Evolutionary conservation across 2,329 filamentous ascomycete species (phyloP), one percentile per base, ranked within the genome.

Genomic region (Zymoseptoria ardabiliae): DNA sequence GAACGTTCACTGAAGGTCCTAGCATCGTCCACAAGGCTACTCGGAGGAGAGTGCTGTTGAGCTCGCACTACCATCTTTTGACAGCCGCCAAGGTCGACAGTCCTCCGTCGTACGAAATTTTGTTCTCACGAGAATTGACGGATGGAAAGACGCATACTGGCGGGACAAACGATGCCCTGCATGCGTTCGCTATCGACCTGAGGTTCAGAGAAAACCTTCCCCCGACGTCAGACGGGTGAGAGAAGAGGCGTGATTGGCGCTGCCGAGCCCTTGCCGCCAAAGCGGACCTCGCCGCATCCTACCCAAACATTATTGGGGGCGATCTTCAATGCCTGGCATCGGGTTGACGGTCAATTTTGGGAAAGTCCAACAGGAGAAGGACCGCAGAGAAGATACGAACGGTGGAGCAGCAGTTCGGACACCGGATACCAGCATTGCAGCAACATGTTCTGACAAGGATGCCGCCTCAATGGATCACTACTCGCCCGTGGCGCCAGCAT

Each of bases 401-500:
- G 53, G 19, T 54, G 53, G 49, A 61, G 57, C 25, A 28, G 10
- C n/a, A 20, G 13, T 45, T 51, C 20, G 20, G 50, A 21, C 50
- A 21, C 22, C 51, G 28, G 22, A 53, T 23, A 28, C 51, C 20
- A 23, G 22, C 28, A 45, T 45, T 45, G 35, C 13, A 28, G 3
- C 22, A 51, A 23, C 23, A 56, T 17, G 41, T 13, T 13, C 25
- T 56, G 57, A 58, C 21, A 10, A 61, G 20, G 21, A 67, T 65
- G 65, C 56, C 30, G 50, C 35, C 21, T 20, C 56, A 41, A 71
- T 72, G 70, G 93, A 97, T 80, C 87, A 90, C 75, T 85, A 96
- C 74, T 89, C 92, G 74, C 91, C 93, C 76, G 86, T 92, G 79
- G 89, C 92, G 76, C 91, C 91, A 73, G 93, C 91, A 78, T 89